A percentile compares a stretch with the other conserved stretches of the same genome.
These are phyloP conservation scores for Penicillium sp. DNA, from an alignment of 2,329 filamentous ascomycete species.

Conservation along the genomic window DNA sequence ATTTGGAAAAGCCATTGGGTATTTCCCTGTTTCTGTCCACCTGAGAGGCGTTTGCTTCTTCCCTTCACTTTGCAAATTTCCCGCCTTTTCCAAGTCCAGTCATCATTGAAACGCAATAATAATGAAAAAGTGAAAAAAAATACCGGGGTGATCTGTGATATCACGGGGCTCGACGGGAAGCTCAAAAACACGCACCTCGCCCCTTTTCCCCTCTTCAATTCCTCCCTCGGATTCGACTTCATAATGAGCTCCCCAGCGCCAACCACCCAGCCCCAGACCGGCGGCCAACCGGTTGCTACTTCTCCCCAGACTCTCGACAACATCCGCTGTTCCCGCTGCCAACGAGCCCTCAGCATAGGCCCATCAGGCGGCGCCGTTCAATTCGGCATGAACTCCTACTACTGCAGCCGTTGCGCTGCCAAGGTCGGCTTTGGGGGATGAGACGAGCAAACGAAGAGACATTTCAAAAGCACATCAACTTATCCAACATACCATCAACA, in stretches of 20 bases:
- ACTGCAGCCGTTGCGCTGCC: slow-evolving; percentile 46
- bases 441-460: slow-evolving; percentile 14
- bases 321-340: slow-evolving; percentile 48
- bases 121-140: background rate
- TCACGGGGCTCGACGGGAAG: slow-evolving; percentile 3
- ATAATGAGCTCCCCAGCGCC: slow-evolving; percentile 40
- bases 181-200: slow-evolving; percentile 4
- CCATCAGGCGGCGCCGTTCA: slow-evolving; percentile 39
- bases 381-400: slow-evolving; percentile 50
- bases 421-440: slow-evolving; percentile 45
- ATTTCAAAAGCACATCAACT: background rate
- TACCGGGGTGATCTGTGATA: background rate
- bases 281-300: slow-evolving; percentile 24
- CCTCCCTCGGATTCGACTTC: background rate
- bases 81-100: background rate
- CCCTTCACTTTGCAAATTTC: background rate
- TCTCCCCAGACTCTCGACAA: slow-evolving; percentile 36
- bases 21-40: background rate
- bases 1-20: background rate
- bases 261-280: slow-evolving; percentile 19
- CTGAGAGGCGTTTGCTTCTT: background rate
- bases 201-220: background rate
- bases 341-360: slow-evolving; percentile 45
- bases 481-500: background rate
- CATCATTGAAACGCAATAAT: background rate